Percentiles rank a stretch among this genome's conserved stretches.
phyloP scores from a whole-genome alignment of 495 filamentous ascomycete species.

The Neurospora sp. region DNA sequence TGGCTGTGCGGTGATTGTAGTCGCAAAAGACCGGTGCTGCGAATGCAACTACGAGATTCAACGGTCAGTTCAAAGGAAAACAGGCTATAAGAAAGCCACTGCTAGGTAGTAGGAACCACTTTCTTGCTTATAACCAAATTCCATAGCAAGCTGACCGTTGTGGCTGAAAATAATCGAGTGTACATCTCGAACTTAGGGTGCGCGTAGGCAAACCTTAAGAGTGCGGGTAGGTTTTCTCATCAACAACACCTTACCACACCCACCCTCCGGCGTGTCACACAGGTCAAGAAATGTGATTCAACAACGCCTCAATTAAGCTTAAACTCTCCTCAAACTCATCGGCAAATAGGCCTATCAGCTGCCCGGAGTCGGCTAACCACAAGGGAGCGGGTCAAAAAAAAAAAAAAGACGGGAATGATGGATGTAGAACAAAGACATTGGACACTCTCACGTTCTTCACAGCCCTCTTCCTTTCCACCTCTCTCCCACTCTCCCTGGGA shows the following conservation, averaged over 20 bases:
- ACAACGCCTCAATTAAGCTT: background rate
- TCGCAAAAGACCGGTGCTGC: background rate
- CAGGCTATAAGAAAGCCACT: background rate
- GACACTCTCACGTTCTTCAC: background rate
- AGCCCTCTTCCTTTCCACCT: background rate
- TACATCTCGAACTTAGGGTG: background rate
- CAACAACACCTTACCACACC: background rate
- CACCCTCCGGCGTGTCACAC: background rate
- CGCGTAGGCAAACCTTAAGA: background rate
- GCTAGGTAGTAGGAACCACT: background rate
- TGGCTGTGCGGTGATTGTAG: background rate
- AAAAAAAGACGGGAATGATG: background rate
- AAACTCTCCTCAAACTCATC: background rate
- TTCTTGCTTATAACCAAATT: background rate
- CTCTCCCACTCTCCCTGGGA: background rate
- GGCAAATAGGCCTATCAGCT: background rate
- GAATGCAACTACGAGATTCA: background rate
- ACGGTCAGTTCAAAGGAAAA: background rate
- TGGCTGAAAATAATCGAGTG: background rate
- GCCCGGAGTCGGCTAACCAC: background rate
- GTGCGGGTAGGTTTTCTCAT: background rate
- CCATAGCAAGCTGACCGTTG: background rate
- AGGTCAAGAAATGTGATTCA: background rate
- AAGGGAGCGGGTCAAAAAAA: background rate
- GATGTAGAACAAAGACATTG: background rate